phyloP scores from a whole-genome alignment of 2,329 filamentous ascomycete genomes.

The Aspergillus proliferans region DNA sequence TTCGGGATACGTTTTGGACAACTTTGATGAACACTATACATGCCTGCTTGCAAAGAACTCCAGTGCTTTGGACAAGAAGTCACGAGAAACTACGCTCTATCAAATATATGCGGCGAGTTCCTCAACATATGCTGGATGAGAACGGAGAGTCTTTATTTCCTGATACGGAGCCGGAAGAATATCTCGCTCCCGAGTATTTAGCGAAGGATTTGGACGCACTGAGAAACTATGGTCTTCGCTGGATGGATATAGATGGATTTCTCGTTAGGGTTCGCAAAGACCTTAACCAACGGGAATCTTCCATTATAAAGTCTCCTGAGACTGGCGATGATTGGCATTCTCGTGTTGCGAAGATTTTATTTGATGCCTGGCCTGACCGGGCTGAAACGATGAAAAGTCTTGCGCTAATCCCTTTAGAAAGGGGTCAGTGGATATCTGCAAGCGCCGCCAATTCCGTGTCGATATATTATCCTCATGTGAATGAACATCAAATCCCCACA shows the following conservation, averaged over 20 bases:
- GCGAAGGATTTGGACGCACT: conserved; percentile 1
- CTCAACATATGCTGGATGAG: conserved; percentile 1
- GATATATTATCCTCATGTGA: neutral
- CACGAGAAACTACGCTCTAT: conserved; percentile 1
- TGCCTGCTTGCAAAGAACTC: neutral
- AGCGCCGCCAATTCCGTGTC: neutral
- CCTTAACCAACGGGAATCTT: neutral
- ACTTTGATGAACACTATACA: conserved; percentile 1
- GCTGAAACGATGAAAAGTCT: neutral
- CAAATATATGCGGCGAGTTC: conserved; percentile 1
- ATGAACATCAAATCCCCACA: neutral
- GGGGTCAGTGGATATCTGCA: neutral
- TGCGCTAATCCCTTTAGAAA: neutral
- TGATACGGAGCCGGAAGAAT: conserved; percentile 3
- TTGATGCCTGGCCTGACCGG: neutral
- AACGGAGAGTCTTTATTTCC: conserved; percentile 2
- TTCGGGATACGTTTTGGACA: conserved; percentile 5
- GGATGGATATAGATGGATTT: neutral
- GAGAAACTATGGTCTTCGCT: conserved; percentile 1
- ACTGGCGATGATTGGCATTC: conserved; percentile 6
- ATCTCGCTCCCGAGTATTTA: conserved; percentile 1
- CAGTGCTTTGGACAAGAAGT: conserved; percentile 4
- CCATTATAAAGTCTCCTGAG: neutral
- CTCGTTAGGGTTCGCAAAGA: conserved; percentile 1
- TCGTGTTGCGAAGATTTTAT: conserved; percentile 2